Evolutionary conservation across 306 rosid genomes (phyloP).

Genomic region (Cyclanthera cordifolia): DNA sequence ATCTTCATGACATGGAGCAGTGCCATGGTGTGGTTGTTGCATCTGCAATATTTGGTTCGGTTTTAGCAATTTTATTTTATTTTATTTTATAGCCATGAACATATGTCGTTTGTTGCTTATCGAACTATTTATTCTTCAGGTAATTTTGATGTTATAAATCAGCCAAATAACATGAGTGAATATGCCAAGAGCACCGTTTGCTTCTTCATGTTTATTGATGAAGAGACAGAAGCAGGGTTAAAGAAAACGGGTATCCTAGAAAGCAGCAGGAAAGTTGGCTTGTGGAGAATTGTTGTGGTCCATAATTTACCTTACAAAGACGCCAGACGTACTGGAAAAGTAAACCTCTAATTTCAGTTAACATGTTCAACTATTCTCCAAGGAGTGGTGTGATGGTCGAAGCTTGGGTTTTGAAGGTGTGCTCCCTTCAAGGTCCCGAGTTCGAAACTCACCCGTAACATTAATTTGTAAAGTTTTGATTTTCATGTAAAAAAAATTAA

Average conservation of each 20-base stretch:
- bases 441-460: no score
- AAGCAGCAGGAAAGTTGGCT: constrained; percentile 51
- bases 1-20: constrained; percentile 63
- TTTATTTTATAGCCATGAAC: neutral
- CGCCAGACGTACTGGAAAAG: constrained; percentile 84
- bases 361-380: no score
- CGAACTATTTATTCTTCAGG: constrained; percentile 32
- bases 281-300: constrained; percentile 69
- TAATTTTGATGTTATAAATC: constrained; percentile 78
- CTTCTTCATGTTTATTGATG: constrained; percentile 82
- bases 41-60: constrained; percentile 80
- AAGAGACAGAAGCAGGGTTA: constrained; percentile 54
- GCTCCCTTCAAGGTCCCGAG: no score
- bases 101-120: constrained; percentile 14
- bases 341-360: constrained; percentile 24
- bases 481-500: no score
- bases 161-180: constrained; percentile 52
- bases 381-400: no score
- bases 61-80: constrained; percentile 8
- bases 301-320: constrained; percentile 67
- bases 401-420: no score
- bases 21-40: constrained; percentile 85
- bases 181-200: constrained; percentile 63
- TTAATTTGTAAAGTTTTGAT: no score
- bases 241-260: constrained; percentile 40